phyloP scores from a whole-genome alignment of 2,329 filamentous ascomycete genomes.

The Domatiomyces globalis region DNA sequence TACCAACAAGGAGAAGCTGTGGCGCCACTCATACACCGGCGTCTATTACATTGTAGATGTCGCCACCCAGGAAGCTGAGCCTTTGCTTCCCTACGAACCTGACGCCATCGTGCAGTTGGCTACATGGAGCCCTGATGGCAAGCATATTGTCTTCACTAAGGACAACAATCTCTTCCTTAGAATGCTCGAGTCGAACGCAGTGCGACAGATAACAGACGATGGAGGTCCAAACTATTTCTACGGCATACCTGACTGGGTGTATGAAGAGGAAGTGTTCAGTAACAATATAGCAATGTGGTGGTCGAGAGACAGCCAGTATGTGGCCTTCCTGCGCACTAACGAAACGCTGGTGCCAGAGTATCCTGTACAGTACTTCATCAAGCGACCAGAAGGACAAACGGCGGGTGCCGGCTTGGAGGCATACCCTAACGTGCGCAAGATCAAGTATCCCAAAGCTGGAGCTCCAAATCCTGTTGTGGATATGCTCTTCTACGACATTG shows the following conservation, averaged over 20 bases:
- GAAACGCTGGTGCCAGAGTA: constrained; percentile 85
- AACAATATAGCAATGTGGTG: constrained; percentile 85
- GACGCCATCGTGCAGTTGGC: constrained; percentile 64
- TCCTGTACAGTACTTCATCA: constrained; percentile 84
- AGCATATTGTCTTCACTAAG: constrained; percentile 77
- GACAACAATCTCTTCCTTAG: constrained; percentile 85
- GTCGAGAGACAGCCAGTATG: constrained; percentile 74
- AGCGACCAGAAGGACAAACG: constrained; percentile 60
- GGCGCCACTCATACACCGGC: constrained; percentile 78
- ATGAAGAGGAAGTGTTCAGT: constrained; percentile 71
- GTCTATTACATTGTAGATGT: constrained; percentile 91
- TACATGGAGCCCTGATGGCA: constrained; percentile 73
- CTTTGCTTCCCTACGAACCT: constrained; percentile 57
- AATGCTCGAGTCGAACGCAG: constrained; percentile 43
- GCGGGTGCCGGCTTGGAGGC: constrained; percentile 61
- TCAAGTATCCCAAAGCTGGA: constrained; percentile 96
- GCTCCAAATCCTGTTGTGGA: constrained; percentile 84
- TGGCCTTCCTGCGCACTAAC: constrained; percentile 87
- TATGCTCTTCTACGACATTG: constrained; percentile 75
- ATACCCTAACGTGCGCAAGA: constrained; percentile 78
- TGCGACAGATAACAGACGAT: constrained; percentile 67
- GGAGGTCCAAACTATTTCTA: constrained; percentile 85
- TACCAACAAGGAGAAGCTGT: constrained; percentile 59
- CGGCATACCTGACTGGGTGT: constrained; percentile 94
- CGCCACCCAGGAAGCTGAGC: constrained; percentile 57